Base-by-base conservation (phyloP, 2,329 filamentous ascomycete species). In the Ophiostoma novo-ulmi region DNA sequence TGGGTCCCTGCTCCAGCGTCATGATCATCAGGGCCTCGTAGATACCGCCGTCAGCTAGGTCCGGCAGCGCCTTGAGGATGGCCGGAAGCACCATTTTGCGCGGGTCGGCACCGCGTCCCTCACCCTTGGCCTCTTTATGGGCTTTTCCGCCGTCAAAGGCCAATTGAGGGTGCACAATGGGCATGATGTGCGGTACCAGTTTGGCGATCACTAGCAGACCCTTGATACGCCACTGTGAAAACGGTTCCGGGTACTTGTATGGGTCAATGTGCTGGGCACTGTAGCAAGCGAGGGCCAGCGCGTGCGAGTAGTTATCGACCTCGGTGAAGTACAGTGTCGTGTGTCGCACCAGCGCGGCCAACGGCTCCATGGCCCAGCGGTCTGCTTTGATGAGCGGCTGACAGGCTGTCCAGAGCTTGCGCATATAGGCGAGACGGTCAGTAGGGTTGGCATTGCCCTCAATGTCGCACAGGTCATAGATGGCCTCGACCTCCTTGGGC, bases 1-100 rank as follows among this genome's bases (percentile, higher is more conserved):
- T 74, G 0, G 81, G 80, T 1, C 79, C 81, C 65, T 82, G 80
- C 39, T 80, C 77, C 26, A 82, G 73, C 14, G 84, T 79, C 74
- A 88, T 80, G 52, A 82, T 78, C 70, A 87, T 78, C 17, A 88
- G 75, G 70, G 83, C 82, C 74, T 88, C 85, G 72, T 83, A 84
- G 68, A 87, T 77, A 11, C 82, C 84, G 3, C 85, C 80, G 72
- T 85, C 84, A 71, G 88, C 85, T 11, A 84, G 81, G 20, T 80
- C 79, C 4, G 76, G 75, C 22, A 87, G 74, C 10, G 73, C 73
- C 0, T 74, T 74, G 17, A 76, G 70, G 1, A 78, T 72, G 63
- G 75, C 75, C 20, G 75, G 74, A 64, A 78, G 67, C 72, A 77
- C 35, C 74, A 73, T 26, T 44, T 38, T 58, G n/a, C 36, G 67